Conservation (phyloP, 169 alveolate genomes). For the Plasmodium chabaudi region DNA sequence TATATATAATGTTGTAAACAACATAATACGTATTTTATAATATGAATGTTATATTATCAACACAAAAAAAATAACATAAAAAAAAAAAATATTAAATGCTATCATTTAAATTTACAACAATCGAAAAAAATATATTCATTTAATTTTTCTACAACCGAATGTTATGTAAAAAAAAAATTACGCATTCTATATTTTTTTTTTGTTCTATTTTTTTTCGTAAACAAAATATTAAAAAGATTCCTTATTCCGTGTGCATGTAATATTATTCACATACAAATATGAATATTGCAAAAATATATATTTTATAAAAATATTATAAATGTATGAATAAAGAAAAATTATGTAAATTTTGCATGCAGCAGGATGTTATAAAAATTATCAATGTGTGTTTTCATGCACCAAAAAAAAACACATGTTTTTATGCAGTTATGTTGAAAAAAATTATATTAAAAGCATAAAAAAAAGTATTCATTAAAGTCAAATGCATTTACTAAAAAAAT, state of each 20-base stretch:
- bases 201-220: not conserved
- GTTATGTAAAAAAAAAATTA: conserved; percentile 31
- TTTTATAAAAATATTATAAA: conserved; percentile 3
- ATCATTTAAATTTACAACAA: conserved; percentile 26
- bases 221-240: conserved; percentile 51
- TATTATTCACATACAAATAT: conserved; percentile 29
- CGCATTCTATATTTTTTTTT: conserved; percentile 35
- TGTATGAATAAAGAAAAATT: conserved; percentile 19
- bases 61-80: conserved; percentile 25
- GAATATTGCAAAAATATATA: not conserved
- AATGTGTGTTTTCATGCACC: conserved; percentile 65
- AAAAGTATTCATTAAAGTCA: conserved; percentile 14
- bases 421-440: conserved; percentile 7
- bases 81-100: conserved; percentile 17
- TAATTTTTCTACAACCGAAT: conserved; percentile 55
- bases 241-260: conserved; percentile 69
- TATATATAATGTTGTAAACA: not conserved
- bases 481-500: conserved; percentile 26
- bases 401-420: conserved; percentile 34
- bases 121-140: conserved; percentile 31
- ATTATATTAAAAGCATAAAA: conserved; percentile 3
- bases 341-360: conserved; percentile 35
- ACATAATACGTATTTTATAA: conserved; percentile 28
- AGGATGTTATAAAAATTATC: conserved; percentile 18
- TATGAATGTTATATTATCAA: conserved; percentile 12